Evolutionary conservation across 768 basidiomycete genomes (phyloP), one percentile per base, ranked within the genome.

Genomic region (Lentinula boryana): DNA sequence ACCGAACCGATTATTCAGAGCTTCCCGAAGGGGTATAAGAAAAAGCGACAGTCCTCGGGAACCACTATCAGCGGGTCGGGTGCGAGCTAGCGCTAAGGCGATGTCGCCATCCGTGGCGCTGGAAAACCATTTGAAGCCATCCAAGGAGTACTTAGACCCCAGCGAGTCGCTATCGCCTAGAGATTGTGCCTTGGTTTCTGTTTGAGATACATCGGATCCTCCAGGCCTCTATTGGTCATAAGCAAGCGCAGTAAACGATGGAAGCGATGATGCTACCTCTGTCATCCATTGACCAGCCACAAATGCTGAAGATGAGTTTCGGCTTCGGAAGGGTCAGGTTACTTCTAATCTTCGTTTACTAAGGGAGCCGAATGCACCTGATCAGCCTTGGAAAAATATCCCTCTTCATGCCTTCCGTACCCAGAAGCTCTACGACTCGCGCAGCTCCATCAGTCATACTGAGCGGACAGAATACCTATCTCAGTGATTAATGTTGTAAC

Each of bases 221-320:
- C 88, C 89, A 12, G 87, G 81, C 18, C 86, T 80, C 86, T 87
- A 31, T 12, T 23, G 7, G 15, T 52, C 9, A 32, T 51, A 12
- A 36, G 50, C 27, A n/a, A 31, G 13, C 10, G 10, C 12, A 55
- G 31, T 46, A 1, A 40, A 41, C 46, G 18, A 15, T 73, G 74
- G 76, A 77, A 76, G 60, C 55, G 3, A 18, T 6, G 7, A 63
- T 15, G 6, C 62, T 61, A 80, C 88, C 74, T 91, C 88, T 3
- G 89, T 91, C 89, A 89, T 90, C 89, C 89, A 92, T 71, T 92
- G 90, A 0, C 90, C 90, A 9, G 88, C 82, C 4, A 86, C 89
- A 62, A 84, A 91, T 0, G 87, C 85, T 33, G 70, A 60, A 1
- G 74, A 66, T 8, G 88, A 83, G 67, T 91, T 81, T 5, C 85